Conservation (phyloP, 768 basidiomycete species). For the Boletus subparvulus region DNA sequence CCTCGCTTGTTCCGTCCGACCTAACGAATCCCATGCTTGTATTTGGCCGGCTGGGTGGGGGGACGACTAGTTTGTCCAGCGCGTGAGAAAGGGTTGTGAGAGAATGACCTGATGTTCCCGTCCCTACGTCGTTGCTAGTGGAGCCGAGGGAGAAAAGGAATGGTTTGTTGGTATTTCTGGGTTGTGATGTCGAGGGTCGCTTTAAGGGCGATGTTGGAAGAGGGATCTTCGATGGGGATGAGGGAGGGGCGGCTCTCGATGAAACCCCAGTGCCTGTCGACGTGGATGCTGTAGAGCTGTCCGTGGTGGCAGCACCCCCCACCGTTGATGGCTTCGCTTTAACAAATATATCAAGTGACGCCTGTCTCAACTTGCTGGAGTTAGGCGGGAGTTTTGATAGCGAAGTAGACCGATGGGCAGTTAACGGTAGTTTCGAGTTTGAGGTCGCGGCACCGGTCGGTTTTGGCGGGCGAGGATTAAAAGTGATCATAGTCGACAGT, state of each 20-base stretch:
- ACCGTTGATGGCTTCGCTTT: constrained; percentile 9
- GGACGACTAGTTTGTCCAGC: constrained; percentile 67
- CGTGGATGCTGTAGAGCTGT: neutral
- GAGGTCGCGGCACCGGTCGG: neutral
- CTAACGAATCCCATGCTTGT: constrained; percentile 68
- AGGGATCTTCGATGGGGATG: constrained; percentile 32
- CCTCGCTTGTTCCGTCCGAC: constrained; percentile 13
- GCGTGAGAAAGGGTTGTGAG: constrained; percentile 67
- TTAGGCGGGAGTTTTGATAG: constrained; percentile 12
- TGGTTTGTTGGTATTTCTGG: neutral
- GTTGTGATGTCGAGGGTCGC: constrained; percentile 7
- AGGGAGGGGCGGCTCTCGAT: constrained; percentile 3
- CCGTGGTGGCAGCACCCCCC: no score
- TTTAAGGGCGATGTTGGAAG: constrained; percentile 23
- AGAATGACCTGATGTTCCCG: constrained; percentile 33
- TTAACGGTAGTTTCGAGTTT: constrained; percentile 3
- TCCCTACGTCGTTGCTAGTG: neutral
- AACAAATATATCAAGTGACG: constrained; percentile 25
- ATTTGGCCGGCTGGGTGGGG: constrained; percentile 63
- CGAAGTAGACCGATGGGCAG: constrained; percentile 6
- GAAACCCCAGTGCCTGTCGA: constrained; percentile 7
- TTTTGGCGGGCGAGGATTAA: constrained; percentile 10
- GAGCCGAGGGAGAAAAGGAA: constrained; percentile 6
- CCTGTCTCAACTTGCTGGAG: constrained; percentile 23
- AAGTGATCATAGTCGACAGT: neutral